Evolutionary conservation across 805 yeast species (phyloP).

Genomic region (Tetrapisispora taiwanensis): DNA sequence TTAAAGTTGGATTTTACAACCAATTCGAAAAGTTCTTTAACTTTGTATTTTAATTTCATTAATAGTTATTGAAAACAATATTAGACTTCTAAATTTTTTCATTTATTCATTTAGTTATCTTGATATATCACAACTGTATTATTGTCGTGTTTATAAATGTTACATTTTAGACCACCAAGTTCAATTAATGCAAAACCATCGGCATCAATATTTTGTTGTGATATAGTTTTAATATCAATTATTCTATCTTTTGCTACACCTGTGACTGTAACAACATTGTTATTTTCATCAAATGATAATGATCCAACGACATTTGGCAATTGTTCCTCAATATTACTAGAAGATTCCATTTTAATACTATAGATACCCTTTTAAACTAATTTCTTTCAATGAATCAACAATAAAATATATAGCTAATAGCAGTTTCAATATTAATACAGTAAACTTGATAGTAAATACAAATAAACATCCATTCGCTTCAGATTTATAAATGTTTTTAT

Average conservation of each 20-base stretch:
- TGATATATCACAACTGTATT: constrained; percentile 21
- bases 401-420: too few relatives aligned
- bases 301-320: constrained; percentile 22
- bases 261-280: constrained; percentile 22
- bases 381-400: background rate
- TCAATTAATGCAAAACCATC: constrained; percentile 22
- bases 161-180: constrained; percentile 13
- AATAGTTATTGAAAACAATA: too few relatives aligned
- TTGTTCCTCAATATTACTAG: background rate
- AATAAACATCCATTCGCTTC: too few relatives aligned
- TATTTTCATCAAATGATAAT: constrained; percentile 24
- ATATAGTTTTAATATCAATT: constrained; percentile 18
- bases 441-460: too few relatives aligned
- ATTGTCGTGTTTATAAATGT: constrained; percentile 20
- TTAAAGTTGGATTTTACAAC: too few relatives aligned
- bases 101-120: too few relatives aligned
- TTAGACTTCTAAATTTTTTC: too few relatives aligned
- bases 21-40: too few relatives aligned
- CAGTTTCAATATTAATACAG: too few relatives aligned
- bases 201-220: constrained; percentile 15
- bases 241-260: constrained; percentile 25
- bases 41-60: too few relatives aligned
- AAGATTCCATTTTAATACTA: background rate
- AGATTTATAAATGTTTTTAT: too few relatives aligned
- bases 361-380: too few relatives aligned